Base-by-base conservation (phyloP, 495 filamentous ascomycete genomes). In the Podospora pseudocomata region DNA sequence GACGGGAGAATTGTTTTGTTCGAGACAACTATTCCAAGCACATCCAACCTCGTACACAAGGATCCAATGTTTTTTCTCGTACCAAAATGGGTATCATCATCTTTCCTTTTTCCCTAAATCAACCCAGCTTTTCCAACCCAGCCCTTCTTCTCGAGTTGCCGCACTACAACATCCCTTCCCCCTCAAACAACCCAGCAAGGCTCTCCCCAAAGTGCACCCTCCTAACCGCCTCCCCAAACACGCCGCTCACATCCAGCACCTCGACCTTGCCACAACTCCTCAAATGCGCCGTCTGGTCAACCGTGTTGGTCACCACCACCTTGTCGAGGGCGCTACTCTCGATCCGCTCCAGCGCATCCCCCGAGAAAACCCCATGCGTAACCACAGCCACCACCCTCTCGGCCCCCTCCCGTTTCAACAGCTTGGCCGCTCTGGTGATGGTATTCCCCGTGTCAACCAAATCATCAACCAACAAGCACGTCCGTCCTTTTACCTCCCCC, bases 181-280 rank as follows among this genome's bases (percentile, higher is more conserved):
- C 39, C 81, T 94, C 92, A 81, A 99, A 98, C 61, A 99, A 83
- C 65, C 92, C 91, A 77, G 93, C 96, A 75, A 99, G 95, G 72
- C 92, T 96, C 83, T 99, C 95, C 62, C 95, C 95, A 80, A 98
- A 92, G 80, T 99, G 95, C 60, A 98, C 96, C 62, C 95, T 85
- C 66, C 95, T 88, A 73, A 98, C 97, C 13, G 95, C 94, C 89
- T 99, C 95, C 55, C 93, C 95, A 82, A 99, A 98, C 67, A 95
- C 88, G 65, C 89, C 85, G 34, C 92, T 91, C 54, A 99, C 88
- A 72, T 98, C 96, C 70, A 98, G 78, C 68, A 97, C 93, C 79
- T 96, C 93, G n/a, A 99, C 84, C 83, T 98, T 98, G 4, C 87
- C 86, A 75, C 94, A 66, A 82, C 77, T 68, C 56, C 15, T 60